phyloP scores from a whole-genome alignment of 495 filamentous ascomycete genomes.

The Hypoxylon subgilvum region DNA sequence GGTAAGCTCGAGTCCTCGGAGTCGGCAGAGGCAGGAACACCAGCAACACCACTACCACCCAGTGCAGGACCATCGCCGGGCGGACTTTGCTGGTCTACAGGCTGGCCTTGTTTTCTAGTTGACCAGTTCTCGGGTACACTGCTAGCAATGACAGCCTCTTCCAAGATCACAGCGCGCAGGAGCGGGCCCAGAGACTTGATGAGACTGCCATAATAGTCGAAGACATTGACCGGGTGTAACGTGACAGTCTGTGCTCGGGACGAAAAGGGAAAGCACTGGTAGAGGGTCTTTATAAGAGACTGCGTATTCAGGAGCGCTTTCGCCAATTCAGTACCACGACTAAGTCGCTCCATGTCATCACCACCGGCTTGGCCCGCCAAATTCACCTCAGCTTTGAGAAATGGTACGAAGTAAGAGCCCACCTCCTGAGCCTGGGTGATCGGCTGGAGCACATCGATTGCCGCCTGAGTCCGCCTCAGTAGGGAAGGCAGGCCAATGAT shows the following conservation, averaged over 20 bases:
- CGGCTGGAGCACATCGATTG: constrained; percentile 69
- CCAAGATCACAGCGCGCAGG: constrained; percentile 78
- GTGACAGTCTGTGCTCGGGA: constrained; percentile 43
- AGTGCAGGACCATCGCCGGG: background rate
- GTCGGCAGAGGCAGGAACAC: constrained; percentile 9
- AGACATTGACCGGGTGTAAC: constrained; percentile 76
- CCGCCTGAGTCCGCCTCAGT: constrained; percentile 71
- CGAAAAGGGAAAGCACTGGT: constrained; percentile 74
- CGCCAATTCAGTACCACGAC: constrained; percentile 72
- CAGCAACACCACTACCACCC: constrained; percentile 7
- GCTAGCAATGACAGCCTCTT: constrained; percentile 71
- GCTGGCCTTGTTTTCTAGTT: constrained; percentile 24
- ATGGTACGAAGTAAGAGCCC: constrained; percentile 66
- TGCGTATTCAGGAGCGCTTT: constrained; percentile 80
- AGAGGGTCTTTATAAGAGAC: constrained; percentile 72
- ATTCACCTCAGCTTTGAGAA: constrained; percentile 46
- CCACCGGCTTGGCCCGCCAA: constrained; percentile 40
- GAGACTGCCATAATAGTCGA: constrained; percentile 75
- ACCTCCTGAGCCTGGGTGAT: constrained; percentile 57
- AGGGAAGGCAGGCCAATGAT: constrained; percentile 82
- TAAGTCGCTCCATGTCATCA: constrained; percentile 46
- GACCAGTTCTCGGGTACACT: constrained; percentile 55
- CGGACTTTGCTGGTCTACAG: constrained; percentile 19
- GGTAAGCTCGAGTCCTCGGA: constrained; percentile 32
- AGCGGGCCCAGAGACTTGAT: constrained; percentile 75